Base-by-base conservation (phyloP, 1,284 basidiomycete genomes). In the Malassezia cuniculi region DNA sequence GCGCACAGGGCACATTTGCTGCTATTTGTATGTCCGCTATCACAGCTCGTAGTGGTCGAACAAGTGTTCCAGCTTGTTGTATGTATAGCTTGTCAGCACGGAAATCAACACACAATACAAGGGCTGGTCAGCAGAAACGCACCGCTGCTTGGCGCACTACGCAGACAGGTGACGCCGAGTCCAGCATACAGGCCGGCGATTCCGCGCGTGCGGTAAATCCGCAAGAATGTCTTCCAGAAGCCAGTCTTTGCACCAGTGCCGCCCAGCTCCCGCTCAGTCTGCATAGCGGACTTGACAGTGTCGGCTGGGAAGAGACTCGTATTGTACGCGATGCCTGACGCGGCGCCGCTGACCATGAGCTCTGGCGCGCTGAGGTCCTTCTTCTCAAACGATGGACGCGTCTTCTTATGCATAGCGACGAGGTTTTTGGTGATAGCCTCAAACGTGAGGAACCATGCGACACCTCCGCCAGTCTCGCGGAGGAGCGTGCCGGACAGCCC, bases 261-360 rank as follows among this genome's bases (percentile, higher is more conserved):
- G 7, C 79, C 73, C 48, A 94, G 73, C 70, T 94, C 89, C 37
- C 82, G 81, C 67, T 81, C 81, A 0, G 90, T 95, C 73, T 95
- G 90, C 68, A 97, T 84, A 30, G 85, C 77, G 52, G 81, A 85
- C 72, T 97, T 97, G 60, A 95, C 77, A 24, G 82, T 82, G 69
- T 97, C 90, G 10, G 87, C 87, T 6, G 60, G 62, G 47, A 63
- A 64, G 14, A 65, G 54, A 19, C 60, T 55, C 12, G 64, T 55
- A 57, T 85, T 90, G 72, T 86, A 94, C 42, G 76, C 73, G 9
- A 83, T 79, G 4, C 90, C 90, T 1, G 87, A 85, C 33, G 78
- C 74, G 4, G 86, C 89, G 11, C 89, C 90, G 1, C 82, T 75
- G 0, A 81, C 50, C 27, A 86, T 85, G 7, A 86, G 80, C 68